These are phyloP conservation scores for Blepharisma undulans DNA, from an alignment of 169 alveolate species.

Conservation along the genomic window DNA sequence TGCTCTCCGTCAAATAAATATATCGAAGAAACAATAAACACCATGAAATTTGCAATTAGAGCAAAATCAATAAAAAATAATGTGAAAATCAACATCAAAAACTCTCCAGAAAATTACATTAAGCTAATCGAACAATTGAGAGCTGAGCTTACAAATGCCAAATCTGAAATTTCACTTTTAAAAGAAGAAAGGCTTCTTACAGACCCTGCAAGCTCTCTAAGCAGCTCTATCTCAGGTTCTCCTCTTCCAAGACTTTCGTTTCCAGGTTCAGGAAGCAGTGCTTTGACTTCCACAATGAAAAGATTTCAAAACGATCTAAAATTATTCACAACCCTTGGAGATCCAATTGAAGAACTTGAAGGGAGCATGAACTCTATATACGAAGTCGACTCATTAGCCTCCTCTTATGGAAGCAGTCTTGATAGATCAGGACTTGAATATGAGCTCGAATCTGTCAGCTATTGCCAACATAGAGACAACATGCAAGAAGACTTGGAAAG, in stretches of 20 bases:
- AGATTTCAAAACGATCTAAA: not conserved
- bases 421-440: not conserved
- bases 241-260: not conserved
- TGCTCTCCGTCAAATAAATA: constrained; percentile 58
- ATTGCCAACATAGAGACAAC: not conserved
- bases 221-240: not conserved
- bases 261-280: not conserved
- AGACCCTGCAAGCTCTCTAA: not conserved
- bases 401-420: not conserved
- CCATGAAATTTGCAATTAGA: constrained; percentile 65
- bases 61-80: constrained; percentile 66
- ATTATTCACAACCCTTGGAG: not conserved
- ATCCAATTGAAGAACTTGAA: not conserved
- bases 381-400: not conserved
- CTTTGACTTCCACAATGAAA: not conserved
- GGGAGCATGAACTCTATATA: not conserved
- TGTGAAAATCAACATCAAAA: constrained; percentile 72
- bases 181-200: not conserved
- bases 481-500: not conserved
- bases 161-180: constrained; percentile 10
- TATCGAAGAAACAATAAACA: constrained; percentile 60
- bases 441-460: not conserved
- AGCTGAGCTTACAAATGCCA: not conserved
- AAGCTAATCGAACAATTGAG: not conserved
- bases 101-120: constrained; percentile 33